Evolutionary conservation across 83 land plant genomes (phyloP).

Genomic region (Larix sibirica): DNA sequence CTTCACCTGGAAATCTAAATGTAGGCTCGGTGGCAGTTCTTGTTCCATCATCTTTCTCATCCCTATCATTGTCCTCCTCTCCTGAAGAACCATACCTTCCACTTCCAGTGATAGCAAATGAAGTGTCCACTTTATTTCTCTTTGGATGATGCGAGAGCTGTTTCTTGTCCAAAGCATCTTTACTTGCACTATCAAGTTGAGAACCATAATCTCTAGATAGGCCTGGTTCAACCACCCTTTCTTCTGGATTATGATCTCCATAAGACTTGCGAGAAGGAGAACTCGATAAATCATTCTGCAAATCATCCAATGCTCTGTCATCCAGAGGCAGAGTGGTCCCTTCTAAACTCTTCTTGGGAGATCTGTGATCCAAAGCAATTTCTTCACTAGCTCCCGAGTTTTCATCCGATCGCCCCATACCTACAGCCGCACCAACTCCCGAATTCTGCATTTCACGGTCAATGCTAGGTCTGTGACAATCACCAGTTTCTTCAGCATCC

Average conservation of each 20-base stretch:
- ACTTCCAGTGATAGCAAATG: not conserved
- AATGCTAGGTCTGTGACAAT: not conserved
- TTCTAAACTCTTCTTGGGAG: not conserved
- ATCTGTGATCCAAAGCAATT: not conserved
- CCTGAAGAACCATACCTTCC: not conserved
- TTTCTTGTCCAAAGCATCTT: not conserved
- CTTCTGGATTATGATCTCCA: not conserved
- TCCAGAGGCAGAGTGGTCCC: not conserved
- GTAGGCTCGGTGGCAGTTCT: not conserved
- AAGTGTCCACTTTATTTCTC: not conserved
- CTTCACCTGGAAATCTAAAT: conserved; percentile 5
- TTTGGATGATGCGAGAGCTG: not conserved
- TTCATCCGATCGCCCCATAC: not conserved
- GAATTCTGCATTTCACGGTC: not conserved
- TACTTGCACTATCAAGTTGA: not conserved
- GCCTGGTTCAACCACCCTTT: not conserved
- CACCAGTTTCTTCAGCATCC: not conserved
- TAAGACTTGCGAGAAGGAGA: not conserved
- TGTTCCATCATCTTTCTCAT: not conserved
- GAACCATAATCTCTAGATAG: not conserved
- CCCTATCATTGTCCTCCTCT: not conserved
- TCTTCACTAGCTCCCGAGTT: not conserved
- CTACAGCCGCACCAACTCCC: not conserved
- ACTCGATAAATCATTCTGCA: not conserved
- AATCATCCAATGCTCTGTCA: not conserved